A percentile compares a stretch with the other conserved stretches of the same genome.
These are phyloP conservation scores for Penicillium hesseltinei DNA, from an alignment of 2,329 filamentous ascomycete species.

Conservation along the genomic window DNA sequence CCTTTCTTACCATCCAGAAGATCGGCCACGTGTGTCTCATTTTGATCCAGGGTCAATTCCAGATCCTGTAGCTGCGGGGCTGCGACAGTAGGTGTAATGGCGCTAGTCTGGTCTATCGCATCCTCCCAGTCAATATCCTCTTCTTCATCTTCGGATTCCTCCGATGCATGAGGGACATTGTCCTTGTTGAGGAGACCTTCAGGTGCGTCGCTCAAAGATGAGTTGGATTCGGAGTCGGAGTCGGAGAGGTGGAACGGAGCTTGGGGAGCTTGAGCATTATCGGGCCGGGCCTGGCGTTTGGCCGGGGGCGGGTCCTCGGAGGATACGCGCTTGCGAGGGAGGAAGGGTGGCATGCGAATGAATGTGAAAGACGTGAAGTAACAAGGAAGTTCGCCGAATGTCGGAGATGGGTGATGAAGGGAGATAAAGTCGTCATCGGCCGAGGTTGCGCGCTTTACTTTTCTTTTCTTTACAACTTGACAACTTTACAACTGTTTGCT, in stretches of 20 bases:
- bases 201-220: conserved; percentile 39
- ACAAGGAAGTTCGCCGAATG: conserved; percentile 2
- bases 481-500: background rate
- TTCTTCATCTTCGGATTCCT: conserved; percentile 45
- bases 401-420: conserved; percentile 12
- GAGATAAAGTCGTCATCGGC: conserved; percentile 13
- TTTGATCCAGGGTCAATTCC: conserved; percentile 64
- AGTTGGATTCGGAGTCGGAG: conserved; percentile 32
- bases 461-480: background rate
- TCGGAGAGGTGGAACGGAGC: conserved; percentile 26
- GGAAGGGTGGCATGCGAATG: conserved; percentile 47
- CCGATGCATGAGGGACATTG: background rate
- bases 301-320: conserved; percentile 35
- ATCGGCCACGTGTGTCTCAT: conserved; percentile 59
- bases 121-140: conserved; percentile 63
- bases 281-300: conserved; percentile 33
- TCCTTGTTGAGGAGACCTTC: conserved; percentile 16
- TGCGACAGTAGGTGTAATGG: conserved; percentile 38
- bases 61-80: conserved; percentile 63
- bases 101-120: conserved; percentile 44
- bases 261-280: conserved; percentile 21
- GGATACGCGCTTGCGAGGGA: conserved; percentile 45
- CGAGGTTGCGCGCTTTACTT: conserved; percentile 9
- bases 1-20: conserved; percentile 72
- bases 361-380: background rate